A percentile compares a stretch with the other conserved stretches of the same genome.
phyloP scores from a whole-genome alignment of 1,284 basidiomycete genomes.

The Boletus semigastroideus region DNA sequence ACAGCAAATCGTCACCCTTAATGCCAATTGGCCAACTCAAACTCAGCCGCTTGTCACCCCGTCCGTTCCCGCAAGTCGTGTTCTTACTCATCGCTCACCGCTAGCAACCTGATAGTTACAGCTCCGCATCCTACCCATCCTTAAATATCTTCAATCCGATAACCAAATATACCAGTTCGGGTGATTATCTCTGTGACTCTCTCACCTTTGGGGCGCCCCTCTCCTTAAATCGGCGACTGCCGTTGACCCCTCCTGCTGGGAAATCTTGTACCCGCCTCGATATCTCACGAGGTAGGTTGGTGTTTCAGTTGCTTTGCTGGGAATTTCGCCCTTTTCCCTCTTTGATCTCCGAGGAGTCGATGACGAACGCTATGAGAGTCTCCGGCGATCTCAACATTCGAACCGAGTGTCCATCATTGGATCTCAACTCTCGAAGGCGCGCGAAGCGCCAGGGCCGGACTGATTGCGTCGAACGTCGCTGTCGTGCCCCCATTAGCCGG shows the following conservation, averaged over 20 bases:
- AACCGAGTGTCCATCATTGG: constrained; percentile 5
- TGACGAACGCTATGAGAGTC: constrained; percentile 8
- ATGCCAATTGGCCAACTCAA: constrained; percentile 13
- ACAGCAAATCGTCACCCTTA: constrained; percentile 14
- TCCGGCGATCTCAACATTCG: constrained; percentile 15
- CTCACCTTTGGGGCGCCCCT: constrained; percentile 3
- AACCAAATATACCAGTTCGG: constrained; percentile 3
- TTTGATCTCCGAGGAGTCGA: constrained; percentile 30
- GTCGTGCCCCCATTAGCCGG: constrained; percentile 4
- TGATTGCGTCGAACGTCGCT: constrained; percentile 18
- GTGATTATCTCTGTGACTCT: constrained; percentile 6
- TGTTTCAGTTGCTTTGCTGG: constrained; percentile 18
- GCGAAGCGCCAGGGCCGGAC: constrained; percentile 14
- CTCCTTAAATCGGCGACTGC: constrained; percentile 20
- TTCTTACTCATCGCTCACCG: neutral
- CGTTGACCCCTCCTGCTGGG: constrained; percentile 11
- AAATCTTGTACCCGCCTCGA: constrained; percentile 19
- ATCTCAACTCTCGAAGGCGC: constrained; percentile 9
- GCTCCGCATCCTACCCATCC: neutral
- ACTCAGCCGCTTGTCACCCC: neutral
- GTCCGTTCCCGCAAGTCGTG: constrained; percentile 2
- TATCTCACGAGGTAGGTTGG: constrained; percentile 25
- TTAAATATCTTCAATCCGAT: constrained; percentile 7
- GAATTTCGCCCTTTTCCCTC: constrained; percentile 8
- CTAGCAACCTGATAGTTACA: neutral